A percentile compares a stretch with the other conserved stretches of the same genome.
Conservation (phyloP, 2,329 filamentous ascomycete species). For the Ascochyta pisi region DNA sequence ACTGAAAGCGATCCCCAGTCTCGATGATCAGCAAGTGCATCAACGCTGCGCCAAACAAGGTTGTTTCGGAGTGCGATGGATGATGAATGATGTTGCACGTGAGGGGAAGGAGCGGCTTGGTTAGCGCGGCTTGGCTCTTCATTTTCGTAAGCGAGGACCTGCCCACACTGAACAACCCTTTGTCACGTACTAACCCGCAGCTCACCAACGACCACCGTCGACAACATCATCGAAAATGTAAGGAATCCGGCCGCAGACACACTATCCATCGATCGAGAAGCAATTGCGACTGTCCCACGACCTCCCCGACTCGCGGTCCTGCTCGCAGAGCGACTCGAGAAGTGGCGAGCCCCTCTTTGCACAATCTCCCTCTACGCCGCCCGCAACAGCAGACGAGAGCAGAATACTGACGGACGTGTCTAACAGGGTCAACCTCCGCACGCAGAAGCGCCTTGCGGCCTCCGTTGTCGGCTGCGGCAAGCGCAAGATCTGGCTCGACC, state of each 20-base stretch:
- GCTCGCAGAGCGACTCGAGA: constrained; percentile 31
- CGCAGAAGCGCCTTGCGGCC: constrained; percentile 99
- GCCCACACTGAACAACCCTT: constrained; percentile 15
- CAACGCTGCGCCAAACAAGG: not conserved
- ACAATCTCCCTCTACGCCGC: constrained; percentile 27
- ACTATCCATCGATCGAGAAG: constrained; percentile 23
- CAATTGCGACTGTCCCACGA: constrained; percentile 26
- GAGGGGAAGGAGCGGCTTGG: not conserved
- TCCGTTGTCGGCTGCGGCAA: constrained; percentile 98
- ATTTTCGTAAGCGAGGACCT: constrained; percentile 5
- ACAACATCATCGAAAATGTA: constrained; percentile 53
- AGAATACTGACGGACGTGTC: constrained; percentile 41
- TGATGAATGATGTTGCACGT: constrained; percentile 14
- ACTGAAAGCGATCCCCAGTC: not conserved
- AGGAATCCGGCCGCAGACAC: constrained; percentile 36
- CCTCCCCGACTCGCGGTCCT: constrained; percentile 30
- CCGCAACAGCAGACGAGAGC: constrained; percentile 26
- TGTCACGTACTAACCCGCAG: constrained; percentile 22
- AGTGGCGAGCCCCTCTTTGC: constrained; percentile 48
- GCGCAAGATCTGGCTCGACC: constrained; percentile 99
- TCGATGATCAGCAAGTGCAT: not conserved
- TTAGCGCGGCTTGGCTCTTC: constrained; percentile 13
- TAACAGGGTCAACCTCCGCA: constrained; percentile 96
- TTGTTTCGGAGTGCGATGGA: constrained; percentile 12
- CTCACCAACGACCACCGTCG: constrained; percentile 47